Evolutionary conservation across 306 rosid genomes (phyloP).

Genomic region (Astragalus glycyphyllos): DNA sequence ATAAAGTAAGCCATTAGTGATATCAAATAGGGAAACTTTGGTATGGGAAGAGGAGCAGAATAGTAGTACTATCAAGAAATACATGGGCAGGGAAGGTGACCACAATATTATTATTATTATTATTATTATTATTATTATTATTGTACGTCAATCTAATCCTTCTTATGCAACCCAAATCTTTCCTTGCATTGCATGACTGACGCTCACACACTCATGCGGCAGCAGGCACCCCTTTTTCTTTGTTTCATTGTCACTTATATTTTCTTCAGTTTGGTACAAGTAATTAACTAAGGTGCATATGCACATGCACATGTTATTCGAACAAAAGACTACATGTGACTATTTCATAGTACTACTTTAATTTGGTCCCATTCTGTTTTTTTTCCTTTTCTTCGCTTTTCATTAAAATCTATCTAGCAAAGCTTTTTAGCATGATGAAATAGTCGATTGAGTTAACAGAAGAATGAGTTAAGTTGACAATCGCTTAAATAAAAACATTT

Average conservation of each 20-base stretch:
- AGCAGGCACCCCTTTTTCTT: not conserved
- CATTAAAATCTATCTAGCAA: not conserved
- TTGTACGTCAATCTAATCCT: slow-evolving; percentile 35
- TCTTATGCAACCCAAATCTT: not conserved
- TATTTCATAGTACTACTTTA: not conserved
- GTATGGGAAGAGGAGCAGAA: not conserved
- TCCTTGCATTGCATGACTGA: not conserved
- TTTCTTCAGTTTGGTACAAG: slow-evolving; percentile 2
- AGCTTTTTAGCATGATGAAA: no score
- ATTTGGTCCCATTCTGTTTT: slow-evolving; percentile 3
- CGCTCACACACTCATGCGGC: slow-evolving; percentile 10
- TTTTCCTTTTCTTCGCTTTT: not conserved
- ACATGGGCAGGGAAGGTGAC: not conserved
- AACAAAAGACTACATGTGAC: slow-evolving; percentile 19
- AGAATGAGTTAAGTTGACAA: not conserved
- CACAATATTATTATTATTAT: not conserved
- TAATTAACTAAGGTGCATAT: not conserved
- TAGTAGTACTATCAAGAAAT: not conserved
- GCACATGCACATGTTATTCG: not conserved
- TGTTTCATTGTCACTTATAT: slow-evolving; percentile 18
- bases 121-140: not conserved
- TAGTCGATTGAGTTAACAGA: not conserved
- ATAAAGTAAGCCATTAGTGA: slow-evolving; percentile 22
- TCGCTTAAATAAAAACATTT: no score
- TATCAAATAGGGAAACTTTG: slow-evolving; percentile 31